These are phyloP conservation scores for Diaporthe batatas DNA, from an alignment of 2,329 filamentous ascomycete genomes.

Conservation along the genomic window DNA sequence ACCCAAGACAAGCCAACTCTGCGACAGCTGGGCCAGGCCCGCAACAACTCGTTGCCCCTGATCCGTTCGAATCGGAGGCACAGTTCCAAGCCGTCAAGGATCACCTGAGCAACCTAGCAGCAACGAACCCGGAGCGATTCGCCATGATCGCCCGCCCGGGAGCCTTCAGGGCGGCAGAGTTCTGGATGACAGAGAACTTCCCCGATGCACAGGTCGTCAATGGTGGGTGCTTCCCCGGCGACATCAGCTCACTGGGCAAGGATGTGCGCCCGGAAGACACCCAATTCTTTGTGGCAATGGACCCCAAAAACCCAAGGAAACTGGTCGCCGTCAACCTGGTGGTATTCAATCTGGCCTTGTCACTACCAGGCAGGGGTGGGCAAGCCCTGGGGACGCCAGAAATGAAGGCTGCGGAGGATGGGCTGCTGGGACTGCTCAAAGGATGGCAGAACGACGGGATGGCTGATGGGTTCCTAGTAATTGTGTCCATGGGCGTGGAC, in stretches of 20 bases:
- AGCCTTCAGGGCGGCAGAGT: neutral
- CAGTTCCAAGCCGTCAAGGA: constrained; percentile 20
- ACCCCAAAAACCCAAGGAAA: constrained; percentile 1
- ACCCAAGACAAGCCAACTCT: neutral
- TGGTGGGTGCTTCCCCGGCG: constrained; percentile 3
- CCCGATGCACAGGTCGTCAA: constrained; percentile 6
- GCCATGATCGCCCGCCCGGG: neutral
- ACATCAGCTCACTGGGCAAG: neutral
- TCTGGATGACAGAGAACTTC: constrained; percentile 14
- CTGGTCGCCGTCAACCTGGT: constrained; percentile 4
- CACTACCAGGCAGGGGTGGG: neutral
- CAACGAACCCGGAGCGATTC: neutral
- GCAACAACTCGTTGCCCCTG: constrained; percentile 1
- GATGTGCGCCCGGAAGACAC: constrained; percentile 1
- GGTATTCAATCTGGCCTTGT: neutral
- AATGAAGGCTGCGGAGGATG: constrained; percentile 3
- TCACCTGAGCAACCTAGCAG: neutral
- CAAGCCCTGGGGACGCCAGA: neutral
- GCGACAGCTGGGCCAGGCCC: neutral
- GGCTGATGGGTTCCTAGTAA: neutral
- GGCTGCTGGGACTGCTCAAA: neutral
- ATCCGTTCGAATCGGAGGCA: constrained; percentile 20
- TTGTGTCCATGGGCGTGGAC: constrained; percentile 14
- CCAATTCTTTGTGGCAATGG: constrained; percentile 18
- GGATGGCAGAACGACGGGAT: constrained; percentile 10